phyloP scores from a whole-genome alignment of 2,329 filamentous ascomycete genomes.

The Diplodia scrobiculata region DNA sequence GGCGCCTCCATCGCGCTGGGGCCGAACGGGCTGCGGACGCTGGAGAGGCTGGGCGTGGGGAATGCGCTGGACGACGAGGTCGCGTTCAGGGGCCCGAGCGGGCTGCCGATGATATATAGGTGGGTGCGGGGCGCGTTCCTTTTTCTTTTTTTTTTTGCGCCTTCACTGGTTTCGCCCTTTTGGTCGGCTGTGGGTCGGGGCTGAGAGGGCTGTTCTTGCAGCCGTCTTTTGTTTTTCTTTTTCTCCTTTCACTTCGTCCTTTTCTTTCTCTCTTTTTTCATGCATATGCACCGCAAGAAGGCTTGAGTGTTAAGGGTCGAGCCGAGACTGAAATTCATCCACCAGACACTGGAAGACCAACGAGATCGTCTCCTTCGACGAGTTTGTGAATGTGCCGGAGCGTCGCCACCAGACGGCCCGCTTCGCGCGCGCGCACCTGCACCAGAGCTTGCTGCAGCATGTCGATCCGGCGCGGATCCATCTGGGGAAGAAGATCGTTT shows the following conservation, averaged over 20 bases:
- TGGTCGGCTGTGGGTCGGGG: too few species aligned
- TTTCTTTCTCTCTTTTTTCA: too few species aligned
- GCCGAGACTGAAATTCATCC: too few species aligned
- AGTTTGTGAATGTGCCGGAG: conserved; percentile 38
- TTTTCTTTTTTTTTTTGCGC: neutral
- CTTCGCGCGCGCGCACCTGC: conserved; percentile 44
- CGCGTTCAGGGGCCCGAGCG: conserved; percentile 40
- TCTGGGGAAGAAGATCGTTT: conserved; percentile 37
- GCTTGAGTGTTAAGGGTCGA: too few species aligned
- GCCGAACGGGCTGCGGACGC: conserved; percentile 36
- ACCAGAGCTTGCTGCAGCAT: conserved; percentile 40
- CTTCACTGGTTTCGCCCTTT: too few species aligned
- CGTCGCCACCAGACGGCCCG: conserved; percentile 42
- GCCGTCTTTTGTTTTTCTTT: too few species aligned
- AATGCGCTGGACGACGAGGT: conserved; percentile 42
- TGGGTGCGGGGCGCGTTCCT: too few species aligned
- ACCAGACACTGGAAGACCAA: conserved; percentile 44
- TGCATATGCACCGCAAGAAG: too few species aligned
- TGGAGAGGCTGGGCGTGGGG: conserved; percentile 42
- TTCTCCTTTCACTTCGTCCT: neutral
- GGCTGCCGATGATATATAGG: conserved; percentile 43
- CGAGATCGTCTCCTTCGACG: conserved; percentile 42
- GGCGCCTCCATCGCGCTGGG: conserved; percentile 46
- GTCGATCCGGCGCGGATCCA: conserved; percentile 40
- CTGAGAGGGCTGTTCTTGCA: too few species aligned